Percentiles rank a stretch among this genome's conserved stretches.
These are phyloP conservation scores for Fusarium sp. DNA, from an alignment of 2,329 filamentous ascomycete species.

Conservation along the genomic window DNA sequence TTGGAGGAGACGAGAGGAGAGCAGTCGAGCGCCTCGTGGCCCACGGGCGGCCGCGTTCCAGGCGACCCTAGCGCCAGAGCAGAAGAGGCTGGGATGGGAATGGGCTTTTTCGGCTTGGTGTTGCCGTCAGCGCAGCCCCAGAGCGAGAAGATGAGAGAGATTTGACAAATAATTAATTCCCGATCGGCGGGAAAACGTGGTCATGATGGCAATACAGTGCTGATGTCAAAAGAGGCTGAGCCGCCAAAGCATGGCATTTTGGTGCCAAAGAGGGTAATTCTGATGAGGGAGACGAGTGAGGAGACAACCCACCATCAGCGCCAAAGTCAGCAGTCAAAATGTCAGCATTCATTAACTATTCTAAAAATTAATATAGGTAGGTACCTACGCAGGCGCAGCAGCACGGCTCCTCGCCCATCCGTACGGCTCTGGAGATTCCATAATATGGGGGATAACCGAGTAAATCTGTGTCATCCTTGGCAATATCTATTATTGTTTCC, in stretches of 20 bases:
- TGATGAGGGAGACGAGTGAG: too few relatives aligned
- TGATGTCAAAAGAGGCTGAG: too few relatives aligned
- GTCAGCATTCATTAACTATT: neutral
- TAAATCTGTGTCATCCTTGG: neutral
- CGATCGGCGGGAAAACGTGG: too few relatives aligned
- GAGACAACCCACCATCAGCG: too few relatives aligned
- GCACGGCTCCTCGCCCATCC: neutral
- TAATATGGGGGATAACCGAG: too few relatives aligned
- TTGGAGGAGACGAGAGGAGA: slow-evolving; percentile 18
- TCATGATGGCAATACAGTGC: too few relatives aligned
- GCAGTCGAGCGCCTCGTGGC: slow-evolving; percentile 24
- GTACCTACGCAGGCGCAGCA: slow-evolving; percentile 6
- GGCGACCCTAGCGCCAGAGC: slow-evolving; percentile 38
- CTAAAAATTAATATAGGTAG: neutral
- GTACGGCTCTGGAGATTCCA: neutral
- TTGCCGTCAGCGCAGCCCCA: neutral
- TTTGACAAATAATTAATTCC: too few relatives aligned
- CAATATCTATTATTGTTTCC: too few relatives aligned
- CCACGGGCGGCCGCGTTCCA: slow-evolving; percentile 40
- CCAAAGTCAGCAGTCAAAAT: too few relatives aligned
- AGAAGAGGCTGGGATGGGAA: neutral
- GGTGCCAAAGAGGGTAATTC: too few relatives aligned
- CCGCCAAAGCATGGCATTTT: too few relatives aligned
- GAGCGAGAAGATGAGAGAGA: neutral
- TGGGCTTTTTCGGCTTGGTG: neutral